Base-by-base conservation (phyloP, 257 asterid genomes). In the Nicotiana attenuata region DNA sequence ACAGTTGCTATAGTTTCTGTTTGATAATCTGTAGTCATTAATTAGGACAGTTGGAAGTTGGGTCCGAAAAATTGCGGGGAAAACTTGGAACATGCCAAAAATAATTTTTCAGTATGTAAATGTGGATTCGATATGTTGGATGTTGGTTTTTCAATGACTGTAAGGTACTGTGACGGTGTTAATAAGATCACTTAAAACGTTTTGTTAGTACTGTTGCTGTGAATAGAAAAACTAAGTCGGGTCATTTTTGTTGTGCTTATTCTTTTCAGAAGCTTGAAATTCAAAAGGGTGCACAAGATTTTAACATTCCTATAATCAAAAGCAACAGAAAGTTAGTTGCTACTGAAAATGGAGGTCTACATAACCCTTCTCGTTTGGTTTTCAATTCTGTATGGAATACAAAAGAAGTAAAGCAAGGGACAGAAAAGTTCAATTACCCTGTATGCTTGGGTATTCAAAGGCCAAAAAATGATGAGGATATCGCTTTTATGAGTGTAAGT, bases 111-210 rank as follows among this genome's bases (percentile, higher is more conserved):
- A 3, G 45, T 80, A 33, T 86, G 87, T 65, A 77, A 56, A 56
- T 22, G 81, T 53, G 87, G 87, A 65, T 93, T 92, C 82, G 80
- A 66, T 76, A 81, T 91, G 88, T 56, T 93, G 92, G 98, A 91
- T 83, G 97, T 97, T 5, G 90, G 89, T 82, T 89, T 93, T 95
- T n/a, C n/a, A n/a, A n/a, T n/a, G n/a, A n/a, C n/a, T n/a, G n/a
- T n/a, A n/a, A n/a, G n/a, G n/a, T n/a, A 71, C 76, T 38, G 59
- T 31, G 3, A 5, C 3, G 10, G 76, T 20, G n/a, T 81, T 16
- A 13, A 17, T 16, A 13, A 17, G 8, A 31, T 81, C 17, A 55
- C 2, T 16, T 50, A n/a, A 5, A 38, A 0, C 29, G n/a, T 76
- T 64, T 56, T 63, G n/a, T 65, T 31, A 28, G 45, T 41, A 76